Evolutionary conservation across 371 early-diverging fungal genomes (phyloP).

Genomic region (Haplosporangium sp.): DNA sequence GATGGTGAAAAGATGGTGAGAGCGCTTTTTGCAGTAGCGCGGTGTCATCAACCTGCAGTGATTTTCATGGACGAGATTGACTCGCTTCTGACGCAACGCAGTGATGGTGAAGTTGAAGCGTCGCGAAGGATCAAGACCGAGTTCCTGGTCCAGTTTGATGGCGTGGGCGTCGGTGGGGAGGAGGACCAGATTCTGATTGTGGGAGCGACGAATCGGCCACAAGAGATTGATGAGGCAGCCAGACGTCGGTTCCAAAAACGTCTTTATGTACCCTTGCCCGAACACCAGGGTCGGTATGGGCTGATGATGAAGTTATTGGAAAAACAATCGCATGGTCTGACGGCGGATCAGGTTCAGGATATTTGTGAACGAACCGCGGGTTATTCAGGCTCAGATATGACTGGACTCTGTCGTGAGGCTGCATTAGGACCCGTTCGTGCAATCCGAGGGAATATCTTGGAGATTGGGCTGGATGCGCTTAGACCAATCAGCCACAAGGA

Average conservation of each 20-base stretch:
- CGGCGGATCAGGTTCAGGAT: conserved; percentile 66
- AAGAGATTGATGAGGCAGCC: conserved; percentile 93
- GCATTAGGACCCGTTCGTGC: conserved; percentile 78
- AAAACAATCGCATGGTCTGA: conserved; percentile 66
- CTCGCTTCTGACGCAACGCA: conserved; percentile 89
- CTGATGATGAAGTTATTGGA: conserved; percentile 75
- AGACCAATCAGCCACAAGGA: conserved; percentile 77
- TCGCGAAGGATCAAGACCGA: conserved; percentile 89
- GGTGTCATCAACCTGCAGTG: conserved; percentile 88
- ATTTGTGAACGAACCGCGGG: conserved; percentile 72
- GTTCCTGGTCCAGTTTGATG: conserved; percentile 88
- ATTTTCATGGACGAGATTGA: conserved; percentile 95
- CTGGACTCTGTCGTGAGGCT: conserved; percentile 87
- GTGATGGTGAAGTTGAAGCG: conserved; percentile 92
- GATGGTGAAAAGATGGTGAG: conserved; percentile 97
- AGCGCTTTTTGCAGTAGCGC: conserved; percentile 92
- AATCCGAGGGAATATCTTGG: conserved; percentile 64
- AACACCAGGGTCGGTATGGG: conserved; percentile 70
- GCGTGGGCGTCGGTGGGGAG: conserved; percentile 74
- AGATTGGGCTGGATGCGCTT: conserved; percentile 68
- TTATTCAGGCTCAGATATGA: conserved; percentile 94
- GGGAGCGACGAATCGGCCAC: conserved; percentile 78
- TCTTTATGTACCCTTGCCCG: conserved; percentile 90
- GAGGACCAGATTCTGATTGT: conserved; percentile 87
- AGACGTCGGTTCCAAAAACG: conserved; percentile 71